phyloP scores from a whole-genome alignment of 495 filamentous ascomycete genomes.

The Annulohypoxylon moriforme region DNA sequence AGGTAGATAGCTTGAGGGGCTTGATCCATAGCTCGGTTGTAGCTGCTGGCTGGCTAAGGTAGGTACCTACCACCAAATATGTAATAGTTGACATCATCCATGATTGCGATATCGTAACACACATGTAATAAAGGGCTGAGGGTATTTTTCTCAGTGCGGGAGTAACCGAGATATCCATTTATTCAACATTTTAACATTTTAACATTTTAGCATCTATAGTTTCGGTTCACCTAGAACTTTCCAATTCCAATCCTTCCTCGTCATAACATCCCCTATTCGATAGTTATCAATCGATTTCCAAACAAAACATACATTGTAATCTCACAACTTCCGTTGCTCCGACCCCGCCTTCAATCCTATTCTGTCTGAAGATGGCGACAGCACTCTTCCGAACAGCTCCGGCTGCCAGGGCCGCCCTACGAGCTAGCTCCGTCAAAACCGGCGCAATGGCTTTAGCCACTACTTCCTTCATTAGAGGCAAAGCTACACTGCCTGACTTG shows the following conservation, averaged over 20 bases:
- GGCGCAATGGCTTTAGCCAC: constrained; percentile 68
- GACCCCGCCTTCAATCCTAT: background rate
- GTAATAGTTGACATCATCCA: constrained; percentile 44
- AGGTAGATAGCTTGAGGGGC: too few relatives aligned
- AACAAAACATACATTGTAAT: background rate
- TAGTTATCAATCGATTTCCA: too few relatives aligned
- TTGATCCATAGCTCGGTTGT: too few relatives aligned
- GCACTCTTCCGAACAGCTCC: constrained; percentile 64
- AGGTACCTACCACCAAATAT: background rate
- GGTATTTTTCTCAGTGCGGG: constrained; percentile 7
- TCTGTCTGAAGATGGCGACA: constrained; percentile 58
- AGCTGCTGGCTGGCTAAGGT: too few relatives aligned
- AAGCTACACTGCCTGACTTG: constrained; percentile 95
- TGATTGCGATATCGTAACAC: constrained; percentile 7
- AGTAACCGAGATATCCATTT: constrained; percentile 15
- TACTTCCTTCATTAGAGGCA: constrained; percentile 81
- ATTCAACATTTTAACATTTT: background rate
- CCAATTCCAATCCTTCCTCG: too few relatives aligned
- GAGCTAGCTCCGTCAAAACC: constrained; percentile 53
- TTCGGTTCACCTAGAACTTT: background rate
- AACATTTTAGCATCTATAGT: background rate
- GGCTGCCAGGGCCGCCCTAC: constrained; percentile 58
- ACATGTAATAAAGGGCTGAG: constrained; percentile 3
- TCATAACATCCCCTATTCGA: too few relatives aligned
- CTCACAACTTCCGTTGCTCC: background rate